These are phyloP conservation scores for Coriaria nepalensis DNA, from an alignment of 306 rosid species.

Conservation along the genomic window DNA sequence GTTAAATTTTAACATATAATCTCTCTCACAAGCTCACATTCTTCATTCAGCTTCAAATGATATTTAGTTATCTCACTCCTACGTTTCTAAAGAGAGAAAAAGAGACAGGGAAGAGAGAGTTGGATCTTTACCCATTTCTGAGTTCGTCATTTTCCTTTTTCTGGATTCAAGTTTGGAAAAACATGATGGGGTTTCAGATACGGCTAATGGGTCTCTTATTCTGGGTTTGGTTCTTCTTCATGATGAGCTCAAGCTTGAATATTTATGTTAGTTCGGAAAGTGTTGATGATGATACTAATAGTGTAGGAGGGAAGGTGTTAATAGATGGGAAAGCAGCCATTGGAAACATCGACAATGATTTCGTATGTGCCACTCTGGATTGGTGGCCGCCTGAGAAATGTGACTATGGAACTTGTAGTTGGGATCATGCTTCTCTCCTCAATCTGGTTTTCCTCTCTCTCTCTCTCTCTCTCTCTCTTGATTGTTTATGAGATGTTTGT, in stretches of 20 bases:
- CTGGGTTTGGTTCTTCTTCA: constrained; percentile 27
- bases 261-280: constrained; percentile 17
- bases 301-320: constrained; percentile 31
- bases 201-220: constrained; percentile 38
- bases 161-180: too few relatives aligned
- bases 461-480: not conserved
- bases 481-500: not conserved
- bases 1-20: too few relatives aligned
- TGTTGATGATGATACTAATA: constrained; percentile 16
- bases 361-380: constrained; percentile 81
- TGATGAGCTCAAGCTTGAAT: constrained; percentile 23
- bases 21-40: too few relatives aligned
- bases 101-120: constrained; percentile 7
- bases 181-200: constrained; percentile 42
- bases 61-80: too few relatives aligned
- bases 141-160: too few relatives aligned
- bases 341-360: constrained; percentile 67
- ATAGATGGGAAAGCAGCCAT: constrained; percentile 42
- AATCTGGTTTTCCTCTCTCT: constrained; percentile 50
- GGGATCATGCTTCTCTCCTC: constrained; percentile 79
- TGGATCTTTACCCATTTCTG: constrained; percentile 27
- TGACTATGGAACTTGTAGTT: constrained; percentile 76
- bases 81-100: not conserved
- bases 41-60: too few relatives aligned
- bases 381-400: constrained; percentile 99